Conservation (phyloP, 352 stramenopile species). For the Paralagenidium karlingii region DNA sequence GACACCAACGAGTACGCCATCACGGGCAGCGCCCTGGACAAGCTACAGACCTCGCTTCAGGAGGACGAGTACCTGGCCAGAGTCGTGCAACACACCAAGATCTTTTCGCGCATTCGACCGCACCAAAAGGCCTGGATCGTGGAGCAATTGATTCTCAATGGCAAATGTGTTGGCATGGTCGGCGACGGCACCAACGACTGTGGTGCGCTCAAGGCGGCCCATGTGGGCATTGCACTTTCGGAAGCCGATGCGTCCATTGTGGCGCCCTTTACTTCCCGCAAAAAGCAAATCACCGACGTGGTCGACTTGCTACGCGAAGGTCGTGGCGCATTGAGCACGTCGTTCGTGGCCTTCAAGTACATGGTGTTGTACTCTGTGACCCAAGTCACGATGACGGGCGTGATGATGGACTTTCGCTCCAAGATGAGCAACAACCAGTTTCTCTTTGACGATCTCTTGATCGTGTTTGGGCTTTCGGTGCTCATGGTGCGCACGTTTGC, state of each 20-base stretch:
- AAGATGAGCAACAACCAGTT: slow-evolving; percentile 73
- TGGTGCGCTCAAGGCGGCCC: slow-evolving; percentile 83
- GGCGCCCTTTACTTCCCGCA: slow-evolving; percentile 84
- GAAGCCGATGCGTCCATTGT: slow-evolving; percentile 83
- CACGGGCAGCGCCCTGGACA: slow-evolving; percentile 44
- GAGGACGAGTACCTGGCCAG: slow-evolving; percentile 30
- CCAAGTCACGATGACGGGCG: slow-evolving; percentile 52
- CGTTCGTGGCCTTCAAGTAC: slow-evolving; percentile 84
- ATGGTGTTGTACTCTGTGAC: slow-evolving; percentile 89
- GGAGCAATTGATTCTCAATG: slow-evolving; percentile 39
- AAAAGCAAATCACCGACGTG: slow-evolving; percentile 74
- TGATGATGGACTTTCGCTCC: slow-evolving; percentile 46
- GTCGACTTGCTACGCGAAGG: slow-evolving; percentile 80
- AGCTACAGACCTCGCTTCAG: slow-evolving; percentile 12
- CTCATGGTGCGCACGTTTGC: slow-evolving; percentile 56
- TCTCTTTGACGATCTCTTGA: slow-evolving; percentile 60
- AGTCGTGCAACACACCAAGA: slow-evolving; percentile 37
- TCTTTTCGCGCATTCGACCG: slow-evolving; percentile 59
- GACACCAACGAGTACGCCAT: slow-evolving; percentile 54
- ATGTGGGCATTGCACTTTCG: slow-evolving; percentile 83
- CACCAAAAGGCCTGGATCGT: slow-evolving; percentile 77
- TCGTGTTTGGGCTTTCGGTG: slow-evolving; percentile 57
- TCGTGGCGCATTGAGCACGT: slow-evolving; percentile 78
- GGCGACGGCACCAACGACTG: slow-evolving; percentile 82
- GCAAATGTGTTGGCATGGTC: slow-evolving; percentile 51